Percentiles rank a stretch among this genome's conserved stretches.
These are phyloP conservation scores for Tylopilus balloui DNA, from an alignment of 768 basidiomycete genomes.

Conservation along the genomic window DNA sequence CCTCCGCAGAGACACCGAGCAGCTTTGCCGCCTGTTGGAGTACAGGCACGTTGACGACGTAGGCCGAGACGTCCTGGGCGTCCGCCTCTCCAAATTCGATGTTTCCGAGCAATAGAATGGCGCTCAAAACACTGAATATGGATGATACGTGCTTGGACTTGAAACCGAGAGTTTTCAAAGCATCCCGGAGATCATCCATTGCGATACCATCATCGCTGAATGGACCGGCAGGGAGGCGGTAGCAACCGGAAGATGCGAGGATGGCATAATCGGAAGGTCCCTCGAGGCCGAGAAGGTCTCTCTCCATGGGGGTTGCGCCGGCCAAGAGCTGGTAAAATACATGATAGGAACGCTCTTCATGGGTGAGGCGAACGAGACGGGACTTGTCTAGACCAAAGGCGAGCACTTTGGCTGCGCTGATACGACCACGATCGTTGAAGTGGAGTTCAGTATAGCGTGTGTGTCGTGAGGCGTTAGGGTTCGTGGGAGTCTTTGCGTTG, in stretches of 20 bases:
- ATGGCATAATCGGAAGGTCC: conserved; percentile 57
- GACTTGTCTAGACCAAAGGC: conserved; percentile 64
- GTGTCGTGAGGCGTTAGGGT: conserved; percentile 61
- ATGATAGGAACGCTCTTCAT: conserved; percentile 63
- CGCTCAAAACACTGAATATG: conserved; percentile 49
- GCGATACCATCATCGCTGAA: conserved; percentile 57
- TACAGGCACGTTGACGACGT: conserved; percentile 42
- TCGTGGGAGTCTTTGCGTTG: conserved; percentile 58
- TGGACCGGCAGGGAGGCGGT: conserved; percentile 58
- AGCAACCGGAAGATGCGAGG: conserved; percentile 55
- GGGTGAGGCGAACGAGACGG: conserved; percentile 45
- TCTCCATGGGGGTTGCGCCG: conserved; percentile 51
- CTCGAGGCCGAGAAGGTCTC: conserved; percentile 50
- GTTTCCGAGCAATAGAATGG: conserved; percentile 56
- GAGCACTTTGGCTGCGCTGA: conserved; percentile 53
- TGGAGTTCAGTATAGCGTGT: conserved; percentile 58
- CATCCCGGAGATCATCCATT: conserved; percentile 54
- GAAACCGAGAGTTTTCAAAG: conserved; percentile 55
- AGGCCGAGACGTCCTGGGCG: conserved; percentile 50
- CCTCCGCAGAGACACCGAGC: conserved; percentile 51
- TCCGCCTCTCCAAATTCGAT: conserved; percentile 54
- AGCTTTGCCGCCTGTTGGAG: conserved; percentile 47
- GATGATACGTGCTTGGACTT: conserved; percentile 54
- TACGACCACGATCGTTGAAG: conserved; percentile 53
- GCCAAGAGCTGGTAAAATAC: conserved; percentile 64